Evolutionary conservation across 495 filamentous ascomycete genomes (phyloP), one percentile per base, ranked within the genome.

Genomic region (Podospora appendiculata): DNA sequence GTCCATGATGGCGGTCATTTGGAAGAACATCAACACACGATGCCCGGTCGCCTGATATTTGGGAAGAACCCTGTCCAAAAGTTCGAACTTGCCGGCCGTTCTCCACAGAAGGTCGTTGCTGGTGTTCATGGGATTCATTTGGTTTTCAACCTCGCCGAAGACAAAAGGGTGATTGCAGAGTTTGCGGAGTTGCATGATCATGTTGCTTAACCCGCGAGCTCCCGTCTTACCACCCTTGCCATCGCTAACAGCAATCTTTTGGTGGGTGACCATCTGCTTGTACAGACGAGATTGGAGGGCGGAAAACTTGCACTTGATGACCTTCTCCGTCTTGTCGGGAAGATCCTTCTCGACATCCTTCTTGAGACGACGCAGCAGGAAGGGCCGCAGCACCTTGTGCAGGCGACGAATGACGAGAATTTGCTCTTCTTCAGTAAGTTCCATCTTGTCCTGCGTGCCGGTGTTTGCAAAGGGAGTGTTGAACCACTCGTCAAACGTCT

Each of bases 1-100:
- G 68, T 98, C 95, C 93, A 98, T 98, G 63, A 98, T 98, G 40
- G 95, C 89, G 2, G 93, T 98, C 93, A 98, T 98, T 69, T 98
- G 93, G 80, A 98, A 98, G 80, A 98, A 98, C 86, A 98, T 97
- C 63, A 98, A 68, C 46, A 96, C 90, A 59, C 94, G 85, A 79
- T 98, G 93, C 36, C 88, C 87, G 4, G 89, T 87, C 0, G 75
- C 79, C 55, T 86, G 82, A 72, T 97, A 96, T 67, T 98, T 98
- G 9, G 93, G 93, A 41, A 98, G 68, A 47, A 98, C 77, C 33
- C 93, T 78, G 68, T 98, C 94, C 13, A 98, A 78, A 10, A 98
- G 77, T 71, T 98, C 93, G 60, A 98, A 98, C 68, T 98, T 98
- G 64, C 93, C 93, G 35, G 91, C 83, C 6, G 94, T 95, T 66